These are phyloP conservation scores for Helenozyma baotianmanensis DNA, from an alignment of 805 yeast species.

Conservation along the genomic window DNA sequence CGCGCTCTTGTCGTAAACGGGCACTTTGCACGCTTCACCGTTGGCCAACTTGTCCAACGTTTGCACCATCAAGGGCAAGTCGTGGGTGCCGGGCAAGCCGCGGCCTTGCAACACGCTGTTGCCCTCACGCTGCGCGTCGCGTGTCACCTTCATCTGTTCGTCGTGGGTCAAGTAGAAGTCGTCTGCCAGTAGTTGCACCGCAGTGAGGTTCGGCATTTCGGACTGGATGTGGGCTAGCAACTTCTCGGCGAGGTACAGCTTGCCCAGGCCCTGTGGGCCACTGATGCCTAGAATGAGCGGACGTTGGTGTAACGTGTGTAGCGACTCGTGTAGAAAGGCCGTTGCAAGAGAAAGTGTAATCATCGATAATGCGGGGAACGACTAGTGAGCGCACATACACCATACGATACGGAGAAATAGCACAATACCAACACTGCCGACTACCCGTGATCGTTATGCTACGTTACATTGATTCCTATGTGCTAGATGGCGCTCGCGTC, in stretches of 20 bases:
- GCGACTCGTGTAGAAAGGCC: conserved; percentile 6
- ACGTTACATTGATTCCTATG: too few relatives aligned
- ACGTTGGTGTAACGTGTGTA: conserved; percentile 4
- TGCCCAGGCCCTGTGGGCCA: conserved; percentile 83
- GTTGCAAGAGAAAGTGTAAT: conserved; percentile 1
- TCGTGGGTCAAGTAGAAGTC: conserved; percentile 73
- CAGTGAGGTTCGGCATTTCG: conserved; percentile 31
- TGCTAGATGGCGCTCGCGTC: conserved; percentile 67
- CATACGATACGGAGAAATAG: too few relatives aligned
- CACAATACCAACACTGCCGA: too few relatives aligned
- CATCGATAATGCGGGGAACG: too few relatives aligned
- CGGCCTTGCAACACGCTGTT: conserved; percentile 68
- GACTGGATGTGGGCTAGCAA: conserved; percentile 30
- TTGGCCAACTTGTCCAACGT: conserved; percentile 32
- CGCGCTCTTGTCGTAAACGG: conserved; percentile 75
- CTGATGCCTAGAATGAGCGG: conserved; percentile 55
- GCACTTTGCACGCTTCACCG: conserved; percentile 31
- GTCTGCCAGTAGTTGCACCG: conserved; percentile 68
- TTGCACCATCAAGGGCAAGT: conserved; percentile 42
- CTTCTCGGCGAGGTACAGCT: conserved; percentile 50
- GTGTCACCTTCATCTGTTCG: conserved; percentile 50
- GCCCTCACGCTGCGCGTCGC: conserved; percentile 14
- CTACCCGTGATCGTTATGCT: too few relatives aligned
- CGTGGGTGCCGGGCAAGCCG: conserved; percentile 95
- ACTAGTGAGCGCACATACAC: too few relatives aligned